Conservation (phyloP, 2,329 filamentous ascomycete genomes). For the Paraphaeosphaeria minitans region DNA sequence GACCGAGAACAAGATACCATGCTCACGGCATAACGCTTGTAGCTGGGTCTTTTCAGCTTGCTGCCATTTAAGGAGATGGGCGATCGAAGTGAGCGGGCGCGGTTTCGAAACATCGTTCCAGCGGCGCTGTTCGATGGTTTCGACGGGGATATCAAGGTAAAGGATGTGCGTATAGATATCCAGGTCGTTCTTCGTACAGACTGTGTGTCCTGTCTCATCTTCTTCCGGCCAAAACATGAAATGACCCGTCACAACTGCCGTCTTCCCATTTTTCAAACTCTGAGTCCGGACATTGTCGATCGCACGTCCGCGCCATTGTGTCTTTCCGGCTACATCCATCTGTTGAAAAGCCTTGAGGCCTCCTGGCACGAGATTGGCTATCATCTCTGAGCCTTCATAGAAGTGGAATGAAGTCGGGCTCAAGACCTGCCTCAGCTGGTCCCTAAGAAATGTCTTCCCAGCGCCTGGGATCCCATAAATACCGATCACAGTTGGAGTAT, state of each 20-base stretch:
- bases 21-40: slow-evolving; percentile 50
- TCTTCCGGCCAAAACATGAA: slow-evolving; percentile 58
- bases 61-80: slow-evolving; percentile 57
- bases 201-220: slow-evolving; percentile 23
- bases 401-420: slow-evolving; percentile 49
- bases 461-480: slow-evolving; percentile 61
- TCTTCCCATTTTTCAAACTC: slow-evolving; percentile 40
- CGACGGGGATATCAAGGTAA: slow-evolving; percentile 55
- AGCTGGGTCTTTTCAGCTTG: slow-evolving; percentile 52
- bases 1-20: slow-evolving; percentile 56
- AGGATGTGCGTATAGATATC: slow-evolving; percentile 62
- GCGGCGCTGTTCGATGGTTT: slow-evolving; percentile 48
- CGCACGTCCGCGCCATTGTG: slow-evolving; percentile 49
- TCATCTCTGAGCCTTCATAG: slow-evolving; percentile 59
- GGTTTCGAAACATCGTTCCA: slow-evolving; percentile 44
- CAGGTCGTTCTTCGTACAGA: slow-evolving; percentile 55
- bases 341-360: slow-evolving; percentile 57
- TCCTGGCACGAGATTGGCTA: slow-evolving; percentile 51
- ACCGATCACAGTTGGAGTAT: background rate
- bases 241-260: slow-evolving; percentile 61
- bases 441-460: slow-evolving; percentile 58
- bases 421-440: slow-evolving; percentile 48
- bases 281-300: slow-evolving; percentile 53
- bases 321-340: slow-evolving; percentile 46
- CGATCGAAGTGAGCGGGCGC: slow-evolving; percentile 42